phyloP scores from a whole-genome alignment of 2,329 filamentous ascomycete genomes.

The Botrytis tulipae region DNA sequence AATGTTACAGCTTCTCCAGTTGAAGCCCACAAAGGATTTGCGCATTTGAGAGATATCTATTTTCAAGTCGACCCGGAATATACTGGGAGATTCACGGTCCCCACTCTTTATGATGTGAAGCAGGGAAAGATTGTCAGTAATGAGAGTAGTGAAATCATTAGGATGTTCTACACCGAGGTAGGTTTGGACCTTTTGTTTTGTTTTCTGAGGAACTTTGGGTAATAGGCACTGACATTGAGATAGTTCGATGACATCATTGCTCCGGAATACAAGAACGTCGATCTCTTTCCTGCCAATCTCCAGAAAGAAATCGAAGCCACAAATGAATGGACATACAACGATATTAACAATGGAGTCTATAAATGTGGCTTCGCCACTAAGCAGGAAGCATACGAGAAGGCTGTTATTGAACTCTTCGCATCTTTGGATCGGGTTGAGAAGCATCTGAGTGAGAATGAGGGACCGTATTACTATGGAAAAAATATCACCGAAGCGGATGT shows the following conservation, averaged over 20 bases:
- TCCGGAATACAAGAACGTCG: constrained; percentile 56
- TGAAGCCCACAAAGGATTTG: constrained; percentile 59
- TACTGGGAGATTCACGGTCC: constrained; percentile 66
- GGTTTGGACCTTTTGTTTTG: constrained; percentile 45
- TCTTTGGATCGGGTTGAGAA: constrained; percentile 74
- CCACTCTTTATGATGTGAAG: constrained; percentile 64
- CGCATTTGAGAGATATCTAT: constrained; percentile 67
- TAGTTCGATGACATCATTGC: constrained; percentile 73
- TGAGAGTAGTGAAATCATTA: constrained; percentile 79
- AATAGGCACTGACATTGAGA: constrained; percentile 35
- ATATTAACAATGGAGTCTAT: constrained; percentile 71
- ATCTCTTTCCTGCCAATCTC: constrained; percentile 67
- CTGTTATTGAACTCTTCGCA: constrained; percentile 68
- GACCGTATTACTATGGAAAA: constrained; percentile 74
- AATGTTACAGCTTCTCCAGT: constrained; percentile 64
- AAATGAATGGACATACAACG: constrained; percentile 77
- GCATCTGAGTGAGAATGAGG: constrained; percentile 54
- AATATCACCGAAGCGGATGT: constrained; percentile 80
- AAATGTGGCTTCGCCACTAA: constrained; percentile 82
- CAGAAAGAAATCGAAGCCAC: constrained; percentile 66
- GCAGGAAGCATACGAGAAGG: constrained; percentile 76
- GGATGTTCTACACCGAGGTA: constrained; percentile 76
- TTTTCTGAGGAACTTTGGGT: not conserved
- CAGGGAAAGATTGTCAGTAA: constrained; percentile 74
- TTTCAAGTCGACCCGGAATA: constrained; percentile 65